Percentiles rank a stretch among this genome's conserved stretches.
phyloP scores from a whole-genome alignment of 345 rosid species.

The Eutrema japonicum region DNA sequence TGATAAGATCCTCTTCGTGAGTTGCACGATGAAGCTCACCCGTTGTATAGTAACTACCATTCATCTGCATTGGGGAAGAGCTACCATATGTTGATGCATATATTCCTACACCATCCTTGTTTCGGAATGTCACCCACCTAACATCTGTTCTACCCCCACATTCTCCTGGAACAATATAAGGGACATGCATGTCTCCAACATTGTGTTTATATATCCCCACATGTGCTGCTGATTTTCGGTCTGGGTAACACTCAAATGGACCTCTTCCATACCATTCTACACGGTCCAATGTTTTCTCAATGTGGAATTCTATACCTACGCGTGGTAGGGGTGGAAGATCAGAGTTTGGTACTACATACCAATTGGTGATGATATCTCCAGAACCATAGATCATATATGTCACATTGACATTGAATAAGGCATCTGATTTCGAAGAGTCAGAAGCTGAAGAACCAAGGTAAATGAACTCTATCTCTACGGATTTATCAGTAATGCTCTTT shows the following conservation, averaged over 20 bases:
- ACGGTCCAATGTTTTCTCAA: conserved; percentile 70
- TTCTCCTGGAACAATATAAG: conserved; percentile 95
- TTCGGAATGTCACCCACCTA: conserved; percentile 82
- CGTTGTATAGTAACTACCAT: conserved; percentile 77
- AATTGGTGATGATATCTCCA: conserved; percentile 76
- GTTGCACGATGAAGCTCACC: conserved; percentile 76
- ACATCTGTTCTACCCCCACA: conserved; percentile 91
- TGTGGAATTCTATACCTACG: conserved; percentile 77
- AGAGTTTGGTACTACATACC: conserved; percentile 62
- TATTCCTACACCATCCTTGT: conserved; percentile 75
- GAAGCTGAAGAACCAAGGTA: conserved; percentile 50
- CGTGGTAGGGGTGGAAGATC: conserved; percentile 93
- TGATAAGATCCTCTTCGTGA: conserved; percentile 69
- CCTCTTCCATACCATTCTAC: conserved; percentile 92
- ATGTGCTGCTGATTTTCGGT: conserved; percentile 93
- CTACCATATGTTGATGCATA: conserved; percentile 75
- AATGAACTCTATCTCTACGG: conserved; percentile 57
- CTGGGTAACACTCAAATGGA: conserved; percentile 97
- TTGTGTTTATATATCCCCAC: conserved; percentile 67
- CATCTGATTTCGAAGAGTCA: conserved; percentile 44
- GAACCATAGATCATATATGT: conserved; percentile 65
- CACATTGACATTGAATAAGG: conserved; percentile 62
- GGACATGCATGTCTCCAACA: conserved; percentile 85
- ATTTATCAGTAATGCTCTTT: conserved; percentile 46
- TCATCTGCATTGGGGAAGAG: conserved; percentile 94